Evolutionary conservation across 352 stramenopile genomes (phyloP), one percentile per base, ranked within the genome.

Genomic region (Phytopythium sindhum): DNA sequence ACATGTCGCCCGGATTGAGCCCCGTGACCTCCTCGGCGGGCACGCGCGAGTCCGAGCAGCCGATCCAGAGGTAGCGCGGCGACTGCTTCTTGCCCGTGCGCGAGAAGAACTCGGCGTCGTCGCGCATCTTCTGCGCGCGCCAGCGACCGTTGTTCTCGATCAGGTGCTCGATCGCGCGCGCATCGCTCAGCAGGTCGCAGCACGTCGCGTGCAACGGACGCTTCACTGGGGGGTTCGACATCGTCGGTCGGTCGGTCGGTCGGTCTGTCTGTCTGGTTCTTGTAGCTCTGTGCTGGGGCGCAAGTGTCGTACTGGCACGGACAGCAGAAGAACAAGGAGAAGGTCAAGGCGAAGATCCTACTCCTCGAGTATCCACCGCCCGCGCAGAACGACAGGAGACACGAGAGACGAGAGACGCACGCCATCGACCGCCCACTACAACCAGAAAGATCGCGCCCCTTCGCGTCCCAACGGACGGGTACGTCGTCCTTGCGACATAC

Each of bases 21-120:
- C 89, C 88, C 69, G 91, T 92, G 56, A 97, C 92, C 66, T 94
- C 81, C 48, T 97, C 86, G 10, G 89, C 84, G 0, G 84, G 82
- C 11, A 97, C 89, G 41, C 91, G 86, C 21, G 89, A 90, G 74
- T 97, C 89, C 29, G 87, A 89, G 80, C 91, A 96, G 62, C 89
- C 89, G 68, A 97, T 96, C 81, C 88, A 96, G 23, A 97, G 66
- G 65, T 95, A 97, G 72, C 95, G 80, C 45, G 90, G 90, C 75
- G 55, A 17, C 55, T 61, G 55, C 55, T 61, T 61, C 29, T 67
- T 65, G 19, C 65, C 67, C 42, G 80, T 76, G 37, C 70, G 64
- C 44, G 75, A 59, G 61, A 90, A 90, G 77, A 75, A 89, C 4
- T 67, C 28, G 17, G 74, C 61, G 53, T 86, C 74, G 15, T 56